These are phyloP conservation scores for Ceriops decandra DNA, from an alignment of 345 rosid species.

Conservation along the genomic window DNA sequence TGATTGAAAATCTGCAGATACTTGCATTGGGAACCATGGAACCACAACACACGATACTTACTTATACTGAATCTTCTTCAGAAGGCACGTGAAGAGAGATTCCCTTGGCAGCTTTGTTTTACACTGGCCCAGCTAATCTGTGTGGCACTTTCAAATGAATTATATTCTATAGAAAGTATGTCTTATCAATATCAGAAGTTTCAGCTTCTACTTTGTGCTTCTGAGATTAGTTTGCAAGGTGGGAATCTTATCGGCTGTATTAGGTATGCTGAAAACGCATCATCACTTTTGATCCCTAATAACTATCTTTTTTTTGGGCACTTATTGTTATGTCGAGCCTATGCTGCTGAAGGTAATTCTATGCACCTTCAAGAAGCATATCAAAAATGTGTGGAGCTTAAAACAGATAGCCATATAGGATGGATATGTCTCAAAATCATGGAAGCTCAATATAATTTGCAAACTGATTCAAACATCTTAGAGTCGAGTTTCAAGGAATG, in stretches of 20 bases:
- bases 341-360: conserved; percentile 55
- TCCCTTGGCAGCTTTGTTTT: conserved; percentile 54
- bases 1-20: conserved; percentile 47
- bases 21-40: conserved; percentile 82
- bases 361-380: conserved; percentile 47
- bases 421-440: conserved; percentile 72
- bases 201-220: conserved; percentile 80
- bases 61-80: conserved; percentile 75
- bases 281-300: conserved; percentile 55
- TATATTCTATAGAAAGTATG: conserved; percentile 31
- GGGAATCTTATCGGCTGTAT: conserved; percentile 45
- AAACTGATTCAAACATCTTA: conserved; percentile 40
- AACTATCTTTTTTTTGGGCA: conserved; percentile 67
- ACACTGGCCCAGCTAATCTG: conserved; percentile 47
- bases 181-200: conserved; percentile 56
- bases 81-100: conserved; percentile 85
- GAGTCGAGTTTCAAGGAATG: conserved; percentile 51
- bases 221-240: conserved; percentile 71
- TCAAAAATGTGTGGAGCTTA: conserved; percentile 66
- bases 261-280: conserved; percentile 49
- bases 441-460: conserved; percentile 57
- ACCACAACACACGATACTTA: conserved; percentile 55
- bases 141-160: conserved; percentile 57
- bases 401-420: conserved; percentile 66
- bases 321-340: conserved; percentile 70